phyloP scores from a whole-genome alignment of 1,284 basidiomycete species.

The Boletus hoseneyae region DNA sequence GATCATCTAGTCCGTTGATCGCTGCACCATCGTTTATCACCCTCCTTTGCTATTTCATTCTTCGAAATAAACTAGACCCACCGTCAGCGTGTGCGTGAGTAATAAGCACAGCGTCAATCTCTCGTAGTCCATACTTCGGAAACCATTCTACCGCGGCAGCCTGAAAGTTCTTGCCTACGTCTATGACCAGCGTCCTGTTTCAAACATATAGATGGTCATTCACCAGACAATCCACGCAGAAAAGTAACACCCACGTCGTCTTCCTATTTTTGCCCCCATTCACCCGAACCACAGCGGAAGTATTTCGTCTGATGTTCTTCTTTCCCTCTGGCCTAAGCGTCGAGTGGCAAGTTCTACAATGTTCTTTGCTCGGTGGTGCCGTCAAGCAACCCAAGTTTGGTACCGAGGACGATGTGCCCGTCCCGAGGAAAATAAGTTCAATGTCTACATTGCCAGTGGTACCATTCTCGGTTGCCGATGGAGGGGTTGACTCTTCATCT shows the following conservation, averaged over 20 bases:
- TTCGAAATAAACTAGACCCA: constrained; percentile 31
- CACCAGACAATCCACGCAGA: not conserved
- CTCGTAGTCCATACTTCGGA: constrained; percentile 67
- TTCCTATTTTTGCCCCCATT: constrained; percentile 45
- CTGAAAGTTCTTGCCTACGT: constrained; percentile 80
- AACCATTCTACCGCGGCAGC: constrained; percentile 77
- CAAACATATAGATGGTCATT: constrained; percentile 2
- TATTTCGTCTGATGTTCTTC: constrained; percentile 76
- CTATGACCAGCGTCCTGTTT: constrained; percentile 68
- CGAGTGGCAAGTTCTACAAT: constrained; percentile 66
- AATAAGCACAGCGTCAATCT: constrained; percentile 75
- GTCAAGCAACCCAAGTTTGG: constrained; percentile 67
- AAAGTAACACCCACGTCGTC: constrained; percentile 45
- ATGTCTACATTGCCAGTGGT: constrained; percentile 25
- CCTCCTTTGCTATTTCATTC: not conserved
- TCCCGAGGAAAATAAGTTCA: constrained; percentile 72
- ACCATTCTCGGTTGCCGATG: not conserved
- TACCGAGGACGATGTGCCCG: constrained; percentile 69
- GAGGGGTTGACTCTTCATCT: not conserved
- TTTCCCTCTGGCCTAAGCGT: constrained; percentile 62
- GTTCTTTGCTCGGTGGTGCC: constrained; percentile 43
- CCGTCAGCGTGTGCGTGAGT: constrained; percentile 81
- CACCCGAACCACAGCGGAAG: constrained; percentile 60
- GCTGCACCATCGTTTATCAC: constrained; percentile 40
- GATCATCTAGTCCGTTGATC: constrained; percentile 80